These are phyloP conservation scores for Monilinia fructigena DNA, from an alignment of 2,329 filamentous ascomycete genomes.

Conservation along the genomic window DNA sequence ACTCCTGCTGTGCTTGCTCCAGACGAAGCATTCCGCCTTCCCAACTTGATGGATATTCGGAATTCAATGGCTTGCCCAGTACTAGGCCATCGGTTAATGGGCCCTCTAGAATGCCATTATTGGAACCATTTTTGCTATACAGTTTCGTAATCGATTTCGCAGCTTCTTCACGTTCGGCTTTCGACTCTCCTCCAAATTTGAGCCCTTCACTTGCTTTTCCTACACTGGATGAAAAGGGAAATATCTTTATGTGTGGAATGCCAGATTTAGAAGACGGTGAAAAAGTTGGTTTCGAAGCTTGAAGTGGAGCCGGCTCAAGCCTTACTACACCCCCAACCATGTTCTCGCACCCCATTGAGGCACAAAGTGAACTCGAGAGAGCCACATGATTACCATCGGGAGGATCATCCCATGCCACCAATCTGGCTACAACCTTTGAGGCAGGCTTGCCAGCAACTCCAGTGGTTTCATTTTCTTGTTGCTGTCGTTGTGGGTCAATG, in stretches of 20 bases:
- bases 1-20: conserved; percentile 55
- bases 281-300: conserved; percentile 31
- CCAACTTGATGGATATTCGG: conserved; percentile 61
- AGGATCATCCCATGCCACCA: conserved; percentile 80
- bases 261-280: conserved; percentile 47
- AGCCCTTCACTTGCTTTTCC: conserved; percentile 63
- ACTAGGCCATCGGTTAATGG: conserved; percentile 88
- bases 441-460: conserved; percentile 57
- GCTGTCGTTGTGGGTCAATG: conserved; percentile 65
- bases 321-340: conserved; percentile 85
- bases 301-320: conserved; percentile 71
- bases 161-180: conserved; percentile 76
- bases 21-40: conserved; percentile 82
- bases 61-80: conserved; percentile 57
- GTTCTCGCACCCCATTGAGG: conserved; percentile 66
- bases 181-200: conserved; percentile 85
- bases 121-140: conserved; percentile 56
- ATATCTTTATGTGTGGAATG: conserved; percentile 65
- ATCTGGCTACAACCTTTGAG: conserved; percentile 70
- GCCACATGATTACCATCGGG: conserved; percentile 79
- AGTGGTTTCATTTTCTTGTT: conserved; percentile 64
- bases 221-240: conserved; percentile 66
- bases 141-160: conserved; percentile 68
- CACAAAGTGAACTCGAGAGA: conserved; percentile 74
- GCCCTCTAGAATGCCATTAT: conserved; percentile 70